Percentiles rank a stretch among this genome's conserved stretches.
Conservation (phyloP, 176 grass and related monocot species). For the Aegilops bicornis region DNA sequence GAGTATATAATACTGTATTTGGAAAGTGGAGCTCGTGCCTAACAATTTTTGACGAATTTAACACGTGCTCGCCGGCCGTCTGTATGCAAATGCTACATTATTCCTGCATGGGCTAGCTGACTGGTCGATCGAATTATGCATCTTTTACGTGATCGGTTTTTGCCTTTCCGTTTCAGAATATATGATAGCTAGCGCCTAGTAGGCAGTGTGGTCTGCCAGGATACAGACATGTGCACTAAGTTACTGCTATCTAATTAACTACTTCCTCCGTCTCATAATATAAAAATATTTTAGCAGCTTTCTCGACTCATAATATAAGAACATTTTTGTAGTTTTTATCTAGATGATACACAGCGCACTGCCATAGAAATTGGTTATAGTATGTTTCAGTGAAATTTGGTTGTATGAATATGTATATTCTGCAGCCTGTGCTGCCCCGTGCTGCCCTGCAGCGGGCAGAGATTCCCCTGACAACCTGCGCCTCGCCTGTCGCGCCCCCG, state of each 20-base stretch:
- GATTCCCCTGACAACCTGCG: no score
- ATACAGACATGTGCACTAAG: not conserved
- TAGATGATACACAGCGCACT: no score
- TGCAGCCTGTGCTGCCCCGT: no score
- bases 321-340: no score
- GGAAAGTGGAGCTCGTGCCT: constrained; percentile 24
- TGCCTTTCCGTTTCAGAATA: constrained; percentile 14
- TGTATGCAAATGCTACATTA: not conserved
- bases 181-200: not conserved
- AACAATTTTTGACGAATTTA: constrained; percentile 40
- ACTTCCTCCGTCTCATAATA: no score
- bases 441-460: no score
- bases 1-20: not conserved
- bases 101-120: constrained; percentile 24
- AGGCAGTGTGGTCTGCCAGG: not conserved
- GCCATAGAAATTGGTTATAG: no score
- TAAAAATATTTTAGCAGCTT: no score
- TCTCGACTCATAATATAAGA: no score
- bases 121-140: not conserved
- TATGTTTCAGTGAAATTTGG: no score
- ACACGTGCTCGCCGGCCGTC: constrained; percentile 24
- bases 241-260: not conserved
- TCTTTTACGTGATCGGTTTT: constrained; percentile 3
- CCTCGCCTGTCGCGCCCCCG: no score
- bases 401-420: no score